phyloP scores from a whole-genome alignment of 768 basidiomycete species.

The Phaeolepiota aurea region DNA sequence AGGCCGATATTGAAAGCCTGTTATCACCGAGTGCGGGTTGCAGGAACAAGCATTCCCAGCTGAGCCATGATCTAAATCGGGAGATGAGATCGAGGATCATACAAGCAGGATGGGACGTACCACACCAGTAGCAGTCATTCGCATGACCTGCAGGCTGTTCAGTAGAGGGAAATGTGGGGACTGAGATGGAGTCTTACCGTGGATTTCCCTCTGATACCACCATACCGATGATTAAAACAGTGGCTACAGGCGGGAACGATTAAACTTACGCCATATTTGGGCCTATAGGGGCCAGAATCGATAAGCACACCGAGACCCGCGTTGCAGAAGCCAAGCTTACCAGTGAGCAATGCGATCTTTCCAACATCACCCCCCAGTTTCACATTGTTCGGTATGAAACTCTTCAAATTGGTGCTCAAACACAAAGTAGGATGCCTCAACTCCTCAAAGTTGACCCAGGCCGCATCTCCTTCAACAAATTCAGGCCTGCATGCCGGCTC shows the following conservation, averaged over 20 bases:
- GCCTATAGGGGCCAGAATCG: constrained; percentile 41
- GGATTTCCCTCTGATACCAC: constrained; percentile 29
- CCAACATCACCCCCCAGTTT: constrained; percentile 71
- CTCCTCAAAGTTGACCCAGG: constrained; percentile 82
- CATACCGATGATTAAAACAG: too few relatives aligned
- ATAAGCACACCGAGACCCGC: constrained; percentile 3
- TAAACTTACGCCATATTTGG: constrained; percentile 79
- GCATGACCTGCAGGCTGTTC: constrained; percentile 49
- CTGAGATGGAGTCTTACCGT: constrained; percentile 17
- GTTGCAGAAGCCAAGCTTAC: constrained; percentile 31
- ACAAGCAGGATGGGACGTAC: constrained; percentile 29
- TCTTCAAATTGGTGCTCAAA: constrained; percentile 48
- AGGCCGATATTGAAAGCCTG: not conserved
- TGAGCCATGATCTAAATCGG: constrained; percentile 75
- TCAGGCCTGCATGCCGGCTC: constrained; percentile 92
- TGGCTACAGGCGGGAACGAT: not conserved
- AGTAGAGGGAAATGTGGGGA: not conserved
- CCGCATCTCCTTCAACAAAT: constrained; percentile 72
- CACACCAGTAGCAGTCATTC: constrained; percentile 94
- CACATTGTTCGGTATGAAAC: constrained; percentile 92
- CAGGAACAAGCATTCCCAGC: constrained; percentile 93
- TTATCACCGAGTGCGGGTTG: constrained; percentile 62
- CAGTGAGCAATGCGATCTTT: constrained; percentile 81
- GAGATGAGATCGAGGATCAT: not conserved
- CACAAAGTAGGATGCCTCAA: constrained; percentile 85